Base-by-base conservation (phyloP, 352 stramenopile genomes). In the Phytophthora nicotianae region DNA sequence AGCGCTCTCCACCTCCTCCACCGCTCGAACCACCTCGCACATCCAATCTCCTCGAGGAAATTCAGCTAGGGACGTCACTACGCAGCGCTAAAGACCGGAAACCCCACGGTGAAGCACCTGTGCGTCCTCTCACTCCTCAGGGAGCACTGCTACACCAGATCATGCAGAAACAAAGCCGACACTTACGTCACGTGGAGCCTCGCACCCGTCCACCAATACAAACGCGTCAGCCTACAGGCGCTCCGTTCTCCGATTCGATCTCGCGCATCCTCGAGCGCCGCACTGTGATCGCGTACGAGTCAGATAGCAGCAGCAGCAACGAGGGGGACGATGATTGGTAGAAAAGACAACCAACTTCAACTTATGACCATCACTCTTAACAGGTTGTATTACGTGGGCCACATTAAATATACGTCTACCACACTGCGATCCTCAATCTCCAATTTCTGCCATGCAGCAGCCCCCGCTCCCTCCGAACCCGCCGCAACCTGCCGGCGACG, bases 231-330 rank as follows among this genome's bases (percentile, higher is more conserved):
- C 33, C 58, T 50, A 32, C 57, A 2, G 11, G 51, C 6, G 59
- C 68, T 0, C 75, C 77, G 1, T 88, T 90, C 29, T 76, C 76
- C 4, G 65, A 75, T 40, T 88, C 81, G 14, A 90, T 90, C 38
- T 76, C 78, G 5, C 74, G 78, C 10, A 85, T 90, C 29, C 77
- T 90, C 43, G 81, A 90, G 56, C 75, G 78, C 0, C 74, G 81
- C 17, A 46, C 67, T 6, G 58, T 81, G 32, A 87, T 86, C 24
- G 78, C 77, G 16, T 88, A 88, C 67, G 81, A 90, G 24, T 88
- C 76, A 3, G 81, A 90, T 50, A 85, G 73, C 50, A 65, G 74
- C 11, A 50, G 29, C 23, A 41, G 19, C 16, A 62, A 23, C 19
- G 38, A 49, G 3, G 48, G 46, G 17, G 58, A 65, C 19, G 73